Evolutionary conservation across 805 yeast species (phyloP).

Genomic region (Vanderwaltozyma yarrowii): DNA sequence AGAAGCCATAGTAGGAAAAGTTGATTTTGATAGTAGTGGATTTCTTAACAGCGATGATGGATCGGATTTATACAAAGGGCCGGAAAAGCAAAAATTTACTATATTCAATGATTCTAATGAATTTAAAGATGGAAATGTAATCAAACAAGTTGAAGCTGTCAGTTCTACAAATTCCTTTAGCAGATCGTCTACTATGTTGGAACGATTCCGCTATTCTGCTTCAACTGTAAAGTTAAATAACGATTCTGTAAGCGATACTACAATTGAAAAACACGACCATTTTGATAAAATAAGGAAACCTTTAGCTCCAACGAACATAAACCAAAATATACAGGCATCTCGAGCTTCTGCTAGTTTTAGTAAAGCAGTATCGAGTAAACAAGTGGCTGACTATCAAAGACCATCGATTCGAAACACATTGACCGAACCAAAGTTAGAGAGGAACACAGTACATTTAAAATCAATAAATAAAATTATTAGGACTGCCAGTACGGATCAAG

Average conservation of each 20-base stretch:
- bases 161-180: too few relatives aligned
- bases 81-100: too few relatives aligned
- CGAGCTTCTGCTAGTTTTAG: too few relatives aligned
- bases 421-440: too few relatives aligned
- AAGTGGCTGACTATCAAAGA: background rate
- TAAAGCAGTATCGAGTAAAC: too few relatives aligned
- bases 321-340: background rate
- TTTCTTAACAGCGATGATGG: background rate
- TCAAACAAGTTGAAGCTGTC: too few relatives aligned
- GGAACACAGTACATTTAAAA: too few relatives aligned
- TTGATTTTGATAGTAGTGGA: background rate
- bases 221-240: background rate
- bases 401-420: background rate
- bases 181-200: background rate
- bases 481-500: too few relatives aligned
- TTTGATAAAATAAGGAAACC: background rate
- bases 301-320: background rate
- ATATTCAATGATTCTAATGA: too few relatives aligned
- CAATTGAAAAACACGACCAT: background rate
- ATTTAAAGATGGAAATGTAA: too few relatives aligned
- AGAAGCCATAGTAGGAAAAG: background rate
- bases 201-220: background rate
- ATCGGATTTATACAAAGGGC: background rate
- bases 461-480: too few relatives aligned
- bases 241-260: too few relatives aligned